Conservation (phyloP, 176 grass and related monocot species). For the Avena atlantica region DNA sequence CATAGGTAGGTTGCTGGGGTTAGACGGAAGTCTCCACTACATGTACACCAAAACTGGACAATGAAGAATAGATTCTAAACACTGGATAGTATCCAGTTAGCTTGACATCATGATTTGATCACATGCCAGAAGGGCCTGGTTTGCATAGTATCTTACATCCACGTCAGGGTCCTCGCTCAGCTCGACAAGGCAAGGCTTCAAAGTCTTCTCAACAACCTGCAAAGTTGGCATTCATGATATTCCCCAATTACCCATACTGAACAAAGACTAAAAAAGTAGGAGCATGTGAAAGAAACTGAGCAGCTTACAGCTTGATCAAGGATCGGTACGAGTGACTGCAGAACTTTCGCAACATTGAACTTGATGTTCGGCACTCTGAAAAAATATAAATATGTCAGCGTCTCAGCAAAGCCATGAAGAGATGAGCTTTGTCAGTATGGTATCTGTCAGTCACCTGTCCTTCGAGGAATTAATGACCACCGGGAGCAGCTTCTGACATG, state of each 20-base stretch:
- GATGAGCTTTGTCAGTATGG: neutral
- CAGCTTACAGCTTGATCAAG: conserved; percentile 81
- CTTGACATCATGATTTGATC: conserved; percentile 91
- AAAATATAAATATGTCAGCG: conserved; percentile 4
- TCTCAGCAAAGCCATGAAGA: neutral
- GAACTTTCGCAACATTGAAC: conserved; percentile 92
- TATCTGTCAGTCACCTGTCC: conserved; percentile 64
- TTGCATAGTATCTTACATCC: conserved; percentile 84
- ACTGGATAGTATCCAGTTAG: conserved; percentile 48
- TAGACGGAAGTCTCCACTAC: conserved; percentile 42
- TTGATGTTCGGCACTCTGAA: conserved; percentile 94
- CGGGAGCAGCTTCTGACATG: conserved; percentile 78
- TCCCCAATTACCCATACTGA: conserved; percentile 12
- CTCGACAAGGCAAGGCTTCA: conserved; percentile 88
- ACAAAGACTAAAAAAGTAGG: neutral
- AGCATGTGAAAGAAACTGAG: neutral
- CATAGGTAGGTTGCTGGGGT: conserved; percentile 19
- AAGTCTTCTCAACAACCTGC: conserved; percentile 71
- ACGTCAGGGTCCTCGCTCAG: conserved; percentile 98
- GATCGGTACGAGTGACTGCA: conserved; percentile 76
- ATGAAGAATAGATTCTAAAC: conserved; percentile 39
- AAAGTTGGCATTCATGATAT: conserved; percentile 42
- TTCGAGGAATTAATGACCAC: conserved; percentile 85
- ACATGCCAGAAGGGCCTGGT: conserved; percentile 80
- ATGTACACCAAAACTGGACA: conserved; percentile 55